Evolutionary conservation across 1,284 basidiomycete genomes (phyloP).

Genomic region (Somion occarium): DNA sequence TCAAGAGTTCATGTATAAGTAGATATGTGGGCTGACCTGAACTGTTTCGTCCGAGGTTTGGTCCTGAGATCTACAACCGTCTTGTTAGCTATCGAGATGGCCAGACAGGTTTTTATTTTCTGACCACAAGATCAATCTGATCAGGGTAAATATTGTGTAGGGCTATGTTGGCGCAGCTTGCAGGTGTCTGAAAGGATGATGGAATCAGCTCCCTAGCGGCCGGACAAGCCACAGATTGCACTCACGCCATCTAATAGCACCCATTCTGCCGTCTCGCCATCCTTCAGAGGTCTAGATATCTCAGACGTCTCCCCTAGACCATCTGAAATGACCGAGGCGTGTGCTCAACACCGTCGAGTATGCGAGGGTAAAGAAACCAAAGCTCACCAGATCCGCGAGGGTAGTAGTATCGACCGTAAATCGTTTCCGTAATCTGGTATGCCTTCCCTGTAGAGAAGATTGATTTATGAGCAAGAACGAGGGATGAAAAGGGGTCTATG

Average conservation of each 20-base stretch:
- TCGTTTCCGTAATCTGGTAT: conserved; percentile 78
- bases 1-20: not conserved
- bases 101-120: too few relatives aligned
- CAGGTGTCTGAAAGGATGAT: conserved; percentile 61
- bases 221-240: conserved; percentile 1
- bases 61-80: conserved; percentile 70
- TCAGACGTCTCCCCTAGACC: conserved; percentile 69
- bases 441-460: conserved; percentile 59
- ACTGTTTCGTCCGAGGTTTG: conserved; percentile 78
- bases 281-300: conserved; percentile 60
- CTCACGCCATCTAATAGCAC: conserved; percentile 81
- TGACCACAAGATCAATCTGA: conserved; percentile 80
- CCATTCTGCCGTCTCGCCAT: conserved; percentile 83
- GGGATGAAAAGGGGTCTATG: too few relatives aligned
- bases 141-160: conserved; percentile 84
- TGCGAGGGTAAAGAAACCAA: not conserved
- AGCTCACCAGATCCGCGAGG: conserved; percentile 54
- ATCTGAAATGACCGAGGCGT: conserved; percentile 33
- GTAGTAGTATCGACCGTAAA: conserved; percentile 78
- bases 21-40: conserved; percentile 43
- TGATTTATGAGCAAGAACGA: not conserved
- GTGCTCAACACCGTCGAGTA: not conserved
- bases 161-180: conserved; percentile 86
- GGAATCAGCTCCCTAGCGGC: conserved; percentile 1
- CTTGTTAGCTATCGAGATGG: too few relatives aligned